Percentiles rank a stretch among this genome's conserved stretches.
These are phyloP conservation scores for Cladophialophora carrionii DNA, from an alignment of 2,329 filamentous ascomycete species.

Conservation along the genomic window DNA sequence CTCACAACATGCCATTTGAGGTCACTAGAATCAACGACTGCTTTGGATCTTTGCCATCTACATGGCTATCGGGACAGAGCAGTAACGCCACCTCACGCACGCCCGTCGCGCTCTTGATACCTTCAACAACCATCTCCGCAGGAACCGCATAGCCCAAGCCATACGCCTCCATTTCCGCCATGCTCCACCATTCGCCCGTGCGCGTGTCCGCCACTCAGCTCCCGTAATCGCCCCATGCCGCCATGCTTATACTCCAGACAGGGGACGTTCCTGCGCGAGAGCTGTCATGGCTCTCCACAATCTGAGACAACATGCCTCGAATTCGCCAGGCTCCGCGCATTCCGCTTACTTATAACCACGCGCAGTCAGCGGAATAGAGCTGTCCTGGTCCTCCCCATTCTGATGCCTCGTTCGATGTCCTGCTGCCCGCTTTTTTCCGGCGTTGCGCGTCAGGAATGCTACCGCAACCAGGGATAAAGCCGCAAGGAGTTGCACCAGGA, in stretches of 20 bases:
- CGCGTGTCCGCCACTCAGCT: neutral
- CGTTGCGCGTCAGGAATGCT: constrained; percentile 21
- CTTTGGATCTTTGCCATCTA: neutral
- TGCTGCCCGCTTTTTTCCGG: neutral
- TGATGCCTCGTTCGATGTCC: neutral
- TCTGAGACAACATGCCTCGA: no score
- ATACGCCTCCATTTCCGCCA: neutral
- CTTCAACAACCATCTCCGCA: neutral
- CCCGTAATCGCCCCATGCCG: neutral
- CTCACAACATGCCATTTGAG: neutral
- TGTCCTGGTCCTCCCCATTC: neutral
- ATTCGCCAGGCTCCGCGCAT: neutral
- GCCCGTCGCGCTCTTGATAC: neutral
- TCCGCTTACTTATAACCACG: neutral
- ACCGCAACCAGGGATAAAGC: constrained; percentile 12
- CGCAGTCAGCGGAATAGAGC: neutral
- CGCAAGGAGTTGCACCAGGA: constrained; percentile 24
- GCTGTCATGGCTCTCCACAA: no score
- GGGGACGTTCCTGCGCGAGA: neutral
- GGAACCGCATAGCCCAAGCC: neutral
- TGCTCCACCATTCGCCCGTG: neutral
- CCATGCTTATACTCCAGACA: neutral
- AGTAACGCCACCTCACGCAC: constrained; percentile 1
- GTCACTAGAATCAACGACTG: neutral
- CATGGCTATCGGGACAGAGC: neutral